phyloP scores from a whole-genome alignment of 2,329 filamentous ascomycete species.

The Trichophyton mentagrophytes region DNA sequence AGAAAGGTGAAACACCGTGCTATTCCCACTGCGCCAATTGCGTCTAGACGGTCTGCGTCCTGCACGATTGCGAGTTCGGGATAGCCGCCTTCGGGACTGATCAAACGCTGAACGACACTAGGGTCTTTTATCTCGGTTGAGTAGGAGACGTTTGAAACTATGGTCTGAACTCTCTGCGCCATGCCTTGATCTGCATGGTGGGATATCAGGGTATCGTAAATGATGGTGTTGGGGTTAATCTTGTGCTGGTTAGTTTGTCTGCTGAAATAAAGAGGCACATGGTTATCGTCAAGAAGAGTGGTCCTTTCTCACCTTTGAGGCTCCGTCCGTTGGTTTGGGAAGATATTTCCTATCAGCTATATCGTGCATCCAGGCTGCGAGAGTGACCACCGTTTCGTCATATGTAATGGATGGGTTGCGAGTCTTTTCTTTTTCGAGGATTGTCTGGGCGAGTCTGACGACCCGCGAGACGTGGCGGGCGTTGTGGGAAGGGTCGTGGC shows the following conservation, averaged over 20 bases:
- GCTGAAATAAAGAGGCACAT: background rate
- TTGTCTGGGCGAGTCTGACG: conserved; percentile 54
- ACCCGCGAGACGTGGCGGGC: conserved; percentile 61
- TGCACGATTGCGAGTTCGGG: conserved; percentile 77
- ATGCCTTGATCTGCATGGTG: conserved; percentile 45
- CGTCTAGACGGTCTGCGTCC: conserved; percentile 86
- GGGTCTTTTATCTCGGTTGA: conserved; percentile 58
- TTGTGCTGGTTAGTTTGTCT: conserved; percentile 7
- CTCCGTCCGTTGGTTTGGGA: background rate
- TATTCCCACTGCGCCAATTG: conserved; percentile 75
- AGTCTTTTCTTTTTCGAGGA: conserved; percentile 41
- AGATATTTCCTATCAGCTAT: conserved; percentile 78
- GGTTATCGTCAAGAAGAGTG: conserved; percentile 9
- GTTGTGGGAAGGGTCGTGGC: conserved; percentile 48
- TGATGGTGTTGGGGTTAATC: conserved; percentile 20
- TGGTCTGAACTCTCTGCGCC: conserved; percentile 53
- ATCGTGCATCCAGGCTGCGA: conserved; percentile 71
- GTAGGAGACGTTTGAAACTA: conserved; percentile 69
- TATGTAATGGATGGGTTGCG: conserved; percentile 19
- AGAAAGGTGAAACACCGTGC: conserved; percentile 66
- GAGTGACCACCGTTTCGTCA: conserved; percentile 48
- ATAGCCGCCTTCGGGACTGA: conserved; percentile 37
- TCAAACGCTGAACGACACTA: conserved; percentile 44
- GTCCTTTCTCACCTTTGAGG: background rate
- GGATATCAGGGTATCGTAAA: conserved; percentile 19